These are phyloP conservation scores for Fibroporia radiculosa DNA, from an alignment of 768 basidiomycete species.

Conservation along the genomic window DNA sequence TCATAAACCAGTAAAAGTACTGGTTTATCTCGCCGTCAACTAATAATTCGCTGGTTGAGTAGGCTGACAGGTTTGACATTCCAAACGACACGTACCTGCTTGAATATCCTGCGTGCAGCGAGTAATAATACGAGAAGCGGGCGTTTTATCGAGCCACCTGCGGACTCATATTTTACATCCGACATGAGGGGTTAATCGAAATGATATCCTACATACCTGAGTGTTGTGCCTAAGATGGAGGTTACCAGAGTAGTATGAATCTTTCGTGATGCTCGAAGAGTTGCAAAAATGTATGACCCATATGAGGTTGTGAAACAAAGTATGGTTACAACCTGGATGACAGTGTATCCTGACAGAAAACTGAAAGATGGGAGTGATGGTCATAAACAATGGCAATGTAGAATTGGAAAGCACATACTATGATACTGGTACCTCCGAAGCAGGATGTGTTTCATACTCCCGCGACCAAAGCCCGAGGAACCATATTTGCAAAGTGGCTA, in stretches of 20 bases:
- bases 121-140: slow-evolving; percentile 51
- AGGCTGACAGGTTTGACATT: no score
- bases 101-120: slow-evolving; percentile 64
- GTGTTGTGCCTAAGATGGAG: slow-evolving; percentile 24
- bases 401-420: slow-evolving; percentile 20
- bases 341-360: slow-evolving; percentile 22
- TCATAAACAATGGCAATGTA: no score
- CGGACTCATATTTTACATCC: no score
- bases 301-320: slow-evolving; percentile 15
- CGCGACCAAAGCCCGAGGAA: slow-evolving; percentile 29
- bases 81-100: slow-evolving; percentile 14
- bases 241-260: slow-evolving; percentile 25
- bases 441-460: slow-evolving; percentile 23
- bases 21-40: slow-evolving; percentile 29
- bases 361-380: slow-evolving; percentile 11
- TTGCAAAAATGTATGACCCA: slow-evolving; percentile 21
- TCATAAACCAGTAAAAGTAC: slow-evolving; percentile 21
- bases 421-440: slow-evolving; percentile 23
- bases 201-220: slow-evolving; percentile 12
- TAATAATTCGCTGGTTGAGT: no score
- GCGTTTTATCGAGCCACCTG: slow-evolving; percentile 46
- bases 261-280: slow-evolving; percentile 22
- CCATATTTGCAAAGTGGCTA: slow-evolving; percentile 22
- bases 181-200: not conserved
- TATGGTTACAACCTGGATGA: slow-evolving; percentile 12